A percentile compares a stretch with the other conserved stretches of the same genome.
Conservation (phyloP, 768 basidiomycete species). For the Tricholoma matsutake region DNA sequence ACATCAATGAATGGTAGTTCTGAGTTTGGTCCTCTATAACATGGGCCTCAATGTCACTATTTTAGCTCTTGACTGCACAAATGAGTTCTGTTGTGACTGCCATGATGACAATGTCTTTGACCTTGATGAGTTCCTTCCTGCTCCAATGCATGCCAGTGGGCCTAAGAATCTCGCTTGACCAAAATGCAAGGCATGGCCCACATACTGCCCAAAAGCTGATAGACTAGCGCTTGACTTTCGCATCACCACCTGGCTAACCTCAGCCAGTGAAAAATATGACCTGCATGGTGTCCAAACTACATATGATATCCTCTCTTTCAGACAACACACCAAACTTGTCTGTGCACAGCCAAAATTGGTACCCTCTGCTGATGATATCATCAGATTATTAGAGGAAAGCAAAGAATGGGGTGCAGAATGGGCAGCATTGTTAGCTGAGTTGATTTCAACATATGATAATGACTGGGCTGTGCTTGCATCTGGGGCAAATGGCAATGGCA, state of each 20-base stretch:
- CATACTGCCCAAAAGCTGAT: not conserved
- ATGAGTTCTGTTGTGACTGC: not conserved
- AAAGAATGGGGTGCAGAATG: not conserved
- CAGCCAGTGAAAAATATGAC: too few species aligned
- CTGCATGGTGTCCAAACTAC: too few species aligned
- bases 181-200: too few species aligned
- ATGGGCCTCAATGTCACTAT: not conserved
- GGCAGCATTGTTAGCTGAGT: not conserved
- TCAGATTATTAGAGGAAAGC: not conserved
- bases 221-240: too few species aligned
- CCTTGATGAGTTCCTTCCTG: not conserved
- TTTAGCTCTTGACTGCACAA: not conserved
- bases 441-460: too few species aligned
- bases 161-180: too few species aligned
- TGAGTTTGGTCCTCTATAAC: too few species aligned
- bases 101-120: not conserved
- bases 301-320: not conserved
- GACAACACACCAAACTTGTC: slow-evolving; percentile 9
- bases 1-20: not conserved
- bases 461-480: too few species aligned
- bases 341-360: slow-evolving; percentile 2
- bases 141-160: not conserved
- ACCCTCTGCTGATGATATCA: not conserved
- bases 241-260: too few species aligned
- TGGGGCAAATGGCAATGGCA: too few species aligned